Conservation (phyloP, 1,284 basidiomycete species). For the Puccinia triticina region DNA sequence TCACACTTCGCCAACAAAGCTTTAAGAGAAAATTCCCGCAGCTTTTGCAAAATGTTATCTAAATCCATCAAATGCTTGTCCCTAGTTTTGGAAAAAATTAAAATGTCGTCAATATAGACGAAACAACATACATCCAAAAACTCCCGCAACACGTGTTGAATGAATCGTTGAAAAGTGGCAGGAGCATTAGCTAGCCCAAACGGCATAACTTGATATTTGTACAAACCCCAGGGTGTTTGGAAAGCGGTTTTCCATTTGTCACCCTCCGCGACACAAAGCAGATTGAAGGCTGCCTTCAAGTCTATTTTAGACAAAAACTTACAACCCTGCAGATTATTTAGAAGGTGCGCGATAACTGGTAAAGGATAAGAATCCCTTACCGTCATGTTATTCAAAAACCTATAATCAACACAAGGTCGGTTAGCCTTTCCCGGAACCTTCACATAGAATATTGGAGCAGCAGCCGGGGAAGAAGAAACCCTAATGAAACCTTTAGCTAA, state of each 20-base stretch:
- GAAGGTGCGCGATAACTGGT: background rate
- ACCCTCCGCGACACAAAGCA: slow-evolving; percentile 55
- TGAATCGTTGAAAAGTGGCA: slow-evolving; percentile 52
- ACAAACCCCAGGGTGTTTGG: slow-evolving; percentile 55
- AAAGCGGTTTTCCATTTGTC: slow-evolving; percentile 2
- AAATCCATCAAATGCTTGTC: slow-evolving; percentile 55
- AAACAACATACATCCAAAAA: slow-evolving; percentile 57
- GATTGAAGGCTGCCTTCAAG: slow-evolving; percentile 58
- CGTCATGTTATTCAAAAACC: too few species aligned
- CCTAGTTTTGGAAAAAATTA: slow-evolving; percentile 62
- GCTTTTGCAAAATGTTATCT: too few species aligned
- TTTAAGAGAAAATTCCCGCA: too few species aligned
- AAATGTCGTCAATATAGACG: too few species aligned
- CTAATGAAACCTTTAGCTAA: slow-evolving; percentile 48
- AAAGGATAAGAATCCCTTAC: too few species aligned
- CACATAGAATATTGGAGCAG: too few species aligned
- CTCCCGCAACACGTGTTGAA: too few species aligned
- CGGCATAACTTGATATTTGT: too few species aligned
- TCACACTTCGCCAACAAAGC: background rate
- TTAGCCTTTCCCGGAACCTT: too few species aligned
- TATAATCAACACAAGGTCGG: too few species aligned
- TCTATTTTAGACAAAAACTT: slow-evolving; percentile 56
- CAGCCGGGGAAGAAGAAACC: slow-evolving; percentile 35
- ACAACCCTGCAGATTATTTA: slow-evolving; percentile 6
- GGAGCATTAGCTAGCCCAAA: slow-evolving; percentile 63